A percentile compares a stretch with the other conserved stretches of the same genome.
phyloP scores from a whole-genome alignment of 768 basidiomycete genomes.

The Lactarius hatsudake region DNA sequence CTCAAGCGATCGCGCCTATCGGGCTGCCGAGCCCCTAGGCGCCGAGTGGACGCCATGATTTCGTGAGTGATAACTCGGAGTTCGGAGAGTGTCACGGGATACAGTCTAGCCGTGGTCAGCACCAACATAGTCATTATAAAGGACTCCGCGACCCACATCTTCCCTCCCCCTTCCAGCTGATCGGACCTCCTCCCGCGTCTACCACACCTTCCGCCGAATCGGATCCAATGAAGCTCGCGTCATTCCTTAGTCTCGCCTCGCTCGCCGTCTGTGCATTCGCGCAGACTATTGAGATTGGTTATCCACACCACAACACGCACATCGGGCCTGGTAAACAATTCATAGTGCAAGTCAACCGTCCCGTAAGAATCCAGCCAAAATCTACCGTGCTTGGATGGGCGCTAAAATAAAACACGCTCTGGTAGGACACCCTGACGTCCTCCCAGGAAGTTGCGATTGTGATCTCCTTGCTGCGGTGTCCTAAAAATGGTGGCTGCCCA shows the following conservation, averaged over 20 bases:
- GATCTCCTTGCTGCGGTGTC: conserved; percentile 35
- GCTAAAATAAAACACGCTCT: not conserved
- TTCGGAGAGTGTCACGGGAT: not conserved
- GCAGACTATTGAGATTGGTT: conserved; percentile 36
- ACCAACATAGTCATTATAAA: not conserved
- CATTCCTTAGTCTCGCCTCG: conserved; percentile 27
- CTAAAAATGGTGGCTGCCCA: conserved; percentile 26
- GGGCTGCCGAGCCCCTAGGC: not conserved
- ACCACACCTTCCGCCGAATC: not conserved
- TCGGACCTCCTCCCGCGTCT: conserved; percentile 22
- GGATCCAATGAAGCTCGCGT: conserved; percentile 22
- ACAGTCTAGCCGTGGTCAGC: not conserved
- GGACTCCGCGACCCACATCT: conserved; percentile 14
- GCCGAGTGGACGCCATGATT: too few relatives aligned
- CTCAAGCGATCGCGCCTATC: not conserved
- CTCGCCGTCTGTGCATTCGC: conserved; percentile 30
- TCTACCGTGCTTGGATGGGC: not conserved
- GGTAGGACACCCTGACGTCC: conserved; percentile 33
- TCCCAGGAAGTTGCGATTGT: conserved; percentile 37
- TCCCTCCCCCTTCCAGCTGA: conserved; percentile 27
- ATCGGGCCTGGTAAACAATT: conserved; percentile 33
- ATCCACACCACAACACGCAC: conserved; percentile 29
- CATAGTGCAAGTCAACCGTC: conserved; percentile 37
- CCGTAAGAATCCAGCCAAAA: conserved; percentile 27
- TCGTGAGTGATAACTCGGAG: not conserved